These are phyloP conservation scores for Alternaria ventricosa DNA, from an alignment of 2,329 filamentous ascomycete genomes.

Conservation along the genomic window DNA sequence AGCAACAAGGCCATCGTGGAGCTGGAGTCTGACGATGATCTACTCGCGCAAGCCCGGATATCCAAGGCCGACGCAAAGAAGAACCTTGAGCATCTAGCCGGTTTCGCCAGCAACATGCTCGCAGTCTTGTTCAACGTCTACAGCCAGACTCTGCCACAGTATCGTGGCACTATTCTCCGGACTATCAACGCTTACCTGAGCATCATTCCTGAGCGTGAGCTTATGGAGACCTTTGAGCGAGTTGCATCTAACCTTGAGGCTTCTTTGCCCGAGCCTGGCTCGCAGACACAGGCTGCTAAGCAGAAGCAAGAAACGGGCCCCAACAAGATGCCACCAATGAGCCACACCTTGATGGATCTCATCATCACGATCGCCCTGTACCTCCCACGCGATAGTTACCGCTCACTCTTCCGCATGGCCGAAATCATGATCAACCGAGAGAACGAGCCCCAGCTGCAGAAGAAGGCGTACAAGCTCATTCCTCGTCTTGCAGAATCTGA, in stretches of 20 bases:
- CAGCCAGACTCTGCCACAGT: constrained; percentile 92
- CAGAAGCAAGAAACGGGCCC: constrained; percentile 67
- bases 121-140: constrained; percentile 99
- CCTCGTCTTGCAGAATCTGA: constrained; percentile 85
- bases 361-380: constrained; percentile 96
- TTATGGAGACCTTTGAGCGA: constrained; percentile 17
- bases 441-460: constrained; percentile 90
- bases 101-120: constrained; percentile 84
- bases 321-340: constrained; percentile 85
- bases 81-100: constrained; percentile 81
- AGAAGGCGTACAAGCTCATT: constrained; percentile 99
- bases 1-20: constrained; percentile 84
- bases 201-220: constrained; percentile 70
- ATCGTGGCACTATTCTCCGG: constrained; percentile 86
- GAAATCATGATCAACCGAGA: constrained; percentile 80
- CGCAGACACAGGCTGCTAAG: constrained; percentile 68
- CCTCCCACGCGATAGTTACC: constrained; percentile 84
- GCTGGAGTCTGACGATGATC: constrained; percentile 71
- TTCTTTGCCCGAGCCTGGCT: constrained; percentile 47
- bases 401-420: constrained; percentile 84
- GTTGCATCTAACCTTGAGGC: constrained; percentile 25
- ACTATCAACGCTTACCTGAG: constrained; percentile 95
- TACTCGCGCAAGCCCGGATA: constrained; percentile 79
- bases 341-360: constrained; percentile 94
- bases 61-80: constrained; percentile 75